A percentile compares a stretch with the other conserved stretches of the same genome.
phyloP scores from a whole-genome alignment of 176 grass and related monocot species.

The Carex scoparia region DNA sequence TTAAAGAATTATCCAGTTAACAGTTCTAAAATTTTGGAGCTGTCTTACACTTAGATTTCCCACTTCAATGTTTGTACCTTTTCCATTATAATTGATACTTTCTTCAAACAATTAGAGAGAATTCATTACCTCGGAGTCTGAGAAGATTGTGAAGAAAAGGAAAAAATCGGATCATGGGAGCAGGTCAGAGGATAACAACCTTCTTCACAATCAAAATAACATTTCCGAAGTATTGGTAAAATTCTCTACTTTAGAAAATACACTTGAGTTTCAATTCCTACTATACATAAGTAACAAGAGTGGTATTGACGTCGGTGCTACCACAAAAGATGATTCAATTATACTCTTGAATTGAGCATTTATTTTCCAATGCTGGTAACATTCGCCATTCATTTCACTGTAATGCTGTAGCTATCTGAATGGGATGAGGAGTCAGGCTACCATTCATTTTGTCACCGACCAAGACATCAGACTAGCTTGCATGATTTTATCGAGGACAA shows the following conservation, averaged over 20 bases:
- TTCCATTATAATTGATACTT: conserved; percentile 19
- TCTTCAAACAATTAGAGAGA: conserved; percentile 28
- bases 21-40: background rate
- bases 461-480: conserved; percentile 45
- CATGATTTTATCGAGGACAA: conserved; percentile 22
- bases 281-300: background rate
- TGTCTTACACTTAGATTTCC: background rate
- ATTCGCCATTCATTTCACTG: conserved; percentile 3
- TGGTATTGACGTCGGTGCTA: background rate
- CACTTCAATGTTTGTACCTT: conserved; percentile 6
- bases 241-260: background rate
- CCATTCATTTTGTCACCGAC: conserved; percentile 26
- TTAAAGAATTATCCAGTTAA: background rate
- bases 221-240: conserved; percentile 37
- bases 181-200: conserved; percentile 33
- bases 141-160: conserved; percentile 38
- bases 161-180: conserved; percentile 32
- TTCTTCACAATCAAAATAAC: conserved; percentile 22
- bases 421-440: conserved; percentile 18
- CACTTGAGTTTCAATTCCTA: conserved; percentile 7
- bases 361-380: background rate
- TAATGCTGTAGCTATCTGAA: conserved; percentile 32
- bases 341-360: background rate
- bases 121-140: conserved; percentile 5
- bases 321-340: background rate